Conservation (phyloP, 495 filamentous ascomycete genomes). For the Penicillium cinerascens region DNA sequence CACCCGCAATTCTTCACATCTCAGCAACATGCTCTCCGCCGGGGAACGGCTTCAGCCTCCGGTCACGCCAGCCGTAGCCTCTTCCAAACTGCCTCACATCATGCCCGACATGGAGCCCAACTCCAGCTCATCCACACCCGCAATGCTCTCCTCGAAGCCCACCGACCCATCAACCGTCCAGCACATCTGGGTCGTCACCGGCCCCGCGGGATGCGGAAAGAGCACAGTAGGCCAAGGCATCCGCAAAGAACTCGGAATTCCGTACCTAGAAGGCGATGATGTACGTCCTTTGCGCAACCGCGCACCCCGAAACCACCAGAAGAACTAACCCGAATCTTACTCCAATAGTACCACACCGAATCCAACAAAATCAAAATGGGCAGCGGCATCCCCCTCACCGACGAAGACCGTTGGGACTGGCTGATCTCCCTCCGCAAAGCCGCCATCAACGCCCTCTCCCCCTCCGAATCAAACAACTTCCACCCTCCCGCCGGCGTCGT, state of each 20-base stretch:
- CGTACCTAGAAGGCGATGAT: constrained; percentile 94
- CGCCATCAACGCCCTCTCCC: constrained; percentile 61
- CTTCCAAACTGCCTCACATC: constrained; percentile 18
- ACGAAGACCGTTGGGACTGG: constrained; percentile 98
- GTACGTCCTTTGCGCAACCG: constrained; percentile 51
- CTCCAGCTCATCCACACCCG: constrained; percentile 15
- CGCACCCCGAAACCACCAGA: constrained; percentile 8
- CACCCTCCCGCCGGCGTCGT: constrained; percentile 71
- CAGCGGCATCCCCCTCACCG: constrained; percentile 80
- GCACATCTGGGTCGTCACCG: constrained; percentile 97
- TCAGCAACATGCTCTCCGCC: constrained; percentile 40
- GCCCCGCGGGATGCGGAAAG: constrained; percentile 95
- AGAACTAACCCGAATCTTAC: constrained; percentile 1
- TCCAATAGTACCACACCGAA: constrained; percentile 71
- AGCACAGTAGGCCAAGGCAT: constrained; percentile 84
- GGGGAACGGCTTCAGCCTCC: constrained; percentile 36
- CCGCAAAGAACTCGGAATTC: constrained; percentile 63
- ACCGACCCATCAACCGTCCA: constrained; percentile 42
- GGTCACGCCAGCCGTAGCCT: constrained; percentile 19
- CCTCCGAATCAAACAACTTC: constrained; percentile 40
- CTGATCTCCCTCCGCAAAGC: constrained; percentile 82
- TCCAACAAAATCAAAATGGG: constrained; percentile 94
- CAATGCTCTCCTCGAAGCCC: constrained; percentile 17
- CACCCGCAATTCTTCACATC: background rate
- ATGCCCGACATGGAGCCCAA: constrained; percentile 23